These are phyloP conservation scores for Ricinus communis DNA, from an alignment of 345 rosid genomes.

Conservation along the genomic window DNA sequence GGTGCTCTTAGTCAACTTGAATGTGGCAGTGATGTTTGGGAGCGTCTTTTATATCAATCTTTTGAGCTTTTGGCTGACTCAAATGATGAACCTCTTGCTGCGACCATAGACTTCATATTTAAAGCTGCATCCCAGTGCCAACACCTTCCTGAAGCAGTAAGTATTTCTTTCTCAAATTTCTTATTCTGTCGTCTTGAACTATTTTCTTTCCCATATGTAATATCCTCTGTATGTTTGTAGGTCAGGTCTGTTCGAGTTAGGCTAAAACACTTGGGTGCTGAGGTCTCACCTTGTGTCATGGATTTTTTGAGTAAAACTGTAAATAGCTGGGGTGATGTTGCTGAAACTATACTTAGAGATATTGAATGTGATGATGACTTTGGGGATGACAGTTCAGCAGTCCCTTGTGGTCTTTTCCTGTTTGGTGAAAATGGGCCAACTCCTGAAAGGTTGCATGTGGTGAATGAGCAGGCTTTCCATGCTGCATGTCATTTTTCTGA, in stretches of 20 bases:
- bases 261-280: constrained; percentile 76
- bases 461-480: constrained; percentile 55
- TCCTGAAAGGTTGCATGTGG: constrained; percentile 49
- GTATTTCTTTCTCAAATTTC: constrained; percentile 26
- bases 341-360: constrained; percentile 76
- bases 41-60: constrained; percentile 65
- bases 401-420: constrained; percentile 54
- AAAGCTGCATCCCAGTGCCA: constrained; percentile 91
- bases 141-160: constrained; percentile 89
- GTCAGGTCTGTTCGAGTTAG: constrained; percentile 79
- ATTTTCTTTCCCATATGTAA: constrained; percentile 16
- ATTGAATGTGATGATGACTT: constrained; percentile 72
- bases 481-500: constrained; percentile 66
- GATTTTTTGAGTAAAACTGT: constrained; percentile 82
- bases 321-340: constrained; percentile 87
- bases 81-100: constrained; percentile 76
- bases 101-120: constrained; percentile 77
- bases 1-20: constrained; percentile 85
- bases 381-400: constrained; percentile 43
- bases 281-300: constrained; percentile 78
- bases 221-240: constrained; percentile 41
- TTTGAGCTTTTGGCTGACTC: constrained; percentile 66
- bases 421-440: constrained; percentile 63
- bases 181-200: background rate
- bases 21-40: constrained; percentile 85